Percentiles rank a stretch among this genome's conserved stretches.
These are phyloP conservation scores for Kodamaea derodonti DNA, from an alignment of 1,139 yeast genomes.

Conservation along the genomic window DNA sequence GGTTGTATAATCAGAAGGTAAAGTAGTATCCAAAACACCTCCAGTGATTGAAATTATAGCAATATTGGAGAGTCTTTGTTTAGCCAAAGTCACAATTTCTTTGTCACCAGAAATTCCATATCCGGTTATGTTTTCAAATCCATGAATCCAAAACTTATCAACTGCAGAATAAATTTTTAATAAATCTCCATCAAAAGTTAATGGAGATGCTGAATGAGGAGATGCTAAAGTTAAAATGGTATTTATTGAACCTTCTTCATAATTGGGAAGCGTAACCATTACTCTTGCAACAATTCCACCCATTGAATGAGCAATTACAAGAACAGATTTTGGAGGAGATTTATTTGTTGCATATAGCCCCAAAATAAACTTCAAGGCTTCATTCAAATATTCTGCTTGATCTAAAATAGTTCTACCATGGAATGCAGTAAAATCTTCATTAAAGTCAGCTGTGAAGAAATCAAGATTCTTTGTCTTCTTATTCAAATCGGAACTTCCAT, in stretches of 20 bases:
- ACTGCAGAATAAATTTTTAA: conserved; percentile 68
- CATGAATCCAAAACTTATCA: conserved; percentile 77
- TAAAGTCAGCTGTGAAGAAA: conserved; percentile 87
- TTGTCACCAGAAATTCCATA: conserved; percentile 4
- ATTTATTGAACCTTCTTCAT: conserved; percentile 65
- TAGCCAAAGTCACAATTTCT: conserved; percentile 29
- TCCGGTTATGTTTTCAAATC: conserved; percentile 29
- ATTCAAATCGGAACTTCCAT: conserved; percentile 16
- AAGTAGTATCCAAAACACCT: conserved; percentile 73
- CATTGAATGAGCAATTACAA: conserved; percentile 91
- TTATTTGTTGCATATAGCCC: conserved; percentile 48
- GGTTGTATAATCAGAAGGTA: conserved; percentile 93
- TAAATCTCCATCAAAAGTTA: conserved; percentile 92
- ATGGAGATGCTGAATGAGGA: conserved; percentile 91
- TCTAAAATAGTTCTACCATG: conserved; percentile 92
- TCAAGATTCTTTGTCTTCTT: conserved; percentile 50
- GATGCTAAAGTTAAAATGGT: conserved; percentile 85
- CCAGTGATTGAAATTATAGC: conserved; percentile 82
- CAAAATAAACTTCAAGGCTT: conserved; percentile 75
- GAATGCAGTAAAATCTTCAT: conserved; percentile 94
- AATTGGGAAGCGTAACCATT: conserved; percentile 76
- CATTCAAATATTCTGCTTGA: conserved; percentile 91
- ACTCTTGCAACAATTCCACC: conserved; percentile 91
- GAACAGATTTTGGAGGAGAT: conserved; percentile 63
- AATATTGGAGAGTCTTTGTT: conserved; percentile 41